Base-by-base conservation (phyloP, 495 filamentous ascomycete species). In the Penicillium verhagenii region DNA sequence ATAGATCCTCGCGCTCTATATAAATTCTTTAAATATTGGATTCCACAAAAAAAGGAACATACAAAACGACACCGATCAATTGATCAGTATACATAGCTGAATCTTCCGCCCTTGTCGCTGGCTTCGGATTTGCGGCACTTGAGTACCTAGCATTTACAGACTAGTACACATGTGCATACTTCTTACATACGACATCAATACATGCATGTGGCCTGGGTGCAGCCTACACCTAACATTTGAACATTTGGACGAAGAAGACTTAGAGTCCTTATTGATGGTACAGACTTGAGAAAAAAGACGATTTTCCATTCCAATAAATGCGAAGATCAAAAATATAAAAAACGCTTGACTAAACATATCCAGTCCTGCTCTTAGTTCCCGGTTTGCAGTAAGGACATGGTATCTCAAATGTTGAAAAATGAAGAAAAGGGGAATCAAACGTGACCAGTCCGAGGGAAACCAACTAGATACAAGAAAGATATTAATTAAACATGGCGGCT, bases 401-500 rank as follows among this genome's bases (percentile, higher is more conserved):
- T 72, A 74, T 74, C 59, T 58, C 56, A 52, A 44, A 54, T 60
- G 53, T 67, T 49, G 61, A 59, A 57, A n/a, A 33, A 59, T 57
- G 45, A 43, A 16, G 29, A 48, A 54, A 62, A 35, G 39, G 16
- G 47, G 47, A 57, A 47, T 53, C 47, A 50, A 43, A 43, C 46
- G 46, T 42, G 44, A 57, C 25, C 47, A 51, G 46, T 18, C 39
- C 33, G 47, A 46, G 53, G 37, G 28, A 42, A 53, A 52, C 56
- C 50, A 64, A 61, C 44, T 67, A 74, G 53, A 69, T 66, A 66
- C 62, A 66, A 57, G 58, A 67, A 52, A 63, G 56, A 50, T 52
- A 55, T 56, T 38, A 52, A 51, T 56, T 45, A 40, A 55, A 53
- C 47, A 45, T 26, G 47, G 16, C 44, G 3, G 21, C 11, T 23